Evolutionary conservation across 129 eudicot species (phyloP).

Genomic region (Mikania micrantha): DNA sequence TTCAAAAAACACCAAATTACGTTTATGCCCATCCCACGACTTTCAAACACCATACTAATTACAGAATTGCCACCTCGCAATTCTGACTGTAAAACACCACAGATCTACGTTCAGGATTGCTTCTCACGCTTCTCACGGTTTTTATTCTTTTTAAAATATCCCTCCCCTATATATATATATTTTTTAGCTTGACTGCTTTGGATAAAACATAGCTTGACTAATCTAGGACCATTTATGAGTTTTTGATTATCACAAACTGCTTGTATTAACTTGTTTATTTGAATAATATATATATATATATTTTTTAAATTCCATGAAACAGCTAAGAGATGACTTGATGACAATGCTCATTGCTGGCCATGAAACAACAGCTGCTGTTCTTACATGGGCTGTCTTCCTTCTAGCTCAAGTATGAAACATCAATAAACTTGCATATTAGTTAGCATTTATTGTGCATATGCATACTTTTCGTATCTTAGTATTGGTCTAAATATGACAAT

Average conservation of each 20-base stretch:
- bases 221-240: background rate
- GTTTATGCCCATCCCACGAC: too few relatives aligned
- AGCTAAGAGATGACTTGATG: slow-evolving; percentile 98
- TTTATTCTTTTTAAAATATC: too few relatives aligned
- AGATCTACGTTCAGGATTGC: too few relatives aligned
- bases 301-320: slow-evolving; percentile 8
- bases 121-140: too few relatives aligned
- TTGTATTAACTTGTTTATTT: background rate
- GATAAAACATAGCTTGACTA: background rate
- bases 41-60: too few relatives aligned
- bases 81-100: too few relatives aligned
- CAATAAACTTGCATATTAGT: background rate
- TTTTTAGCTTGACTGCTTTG: background rate
- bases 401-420: slow-evolving; percentile 62
- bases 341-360: slow-evolving; percentile 99
- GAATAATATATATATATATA: too few relatives aligned
- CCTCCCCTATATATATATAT: too few relatives aligned
- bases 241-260: background rate
- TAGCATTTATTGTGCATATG: background rate
- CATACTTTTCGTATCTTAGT: background rate
- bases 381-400: slow-evolving; percentile 93
- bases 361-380: slow-evolving; percentile 99
- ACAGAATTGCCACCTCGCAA: too few relatives aligned
- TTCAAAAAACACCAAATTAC: too few relatives aligned
- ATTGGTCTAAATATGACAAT: background rate